Evolutionary conservation across 2,329 filamentous ascomycete species (phyloP), one percentile per base, ranked within the genome.

Genomic region (Graphium sp.): DNA sequence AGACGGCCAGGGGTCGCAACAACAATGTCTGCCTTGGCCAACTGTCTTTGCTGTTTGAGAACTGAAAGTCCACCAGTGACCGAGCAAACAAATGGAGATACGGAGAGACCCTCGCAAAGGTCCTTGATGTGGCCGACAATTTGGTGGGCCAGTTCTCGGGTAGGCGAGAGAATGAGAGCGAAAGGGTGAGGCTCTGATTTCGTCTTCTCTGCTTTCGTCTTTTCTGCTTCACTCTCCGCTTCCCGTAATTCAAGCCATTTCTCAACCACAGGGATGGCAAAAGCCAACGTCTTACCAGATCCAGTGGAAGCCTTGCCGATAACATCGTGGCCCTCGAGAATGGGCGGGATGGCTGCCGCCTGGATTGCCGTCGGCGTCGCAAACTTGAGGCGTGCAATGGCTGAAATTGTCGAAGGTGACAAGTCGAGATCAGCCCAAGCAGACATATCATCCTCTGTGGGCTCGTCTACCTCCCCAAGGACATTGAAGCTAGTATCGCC

Each of bases 291-390:
- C 55, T 98, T 98, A 41, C 89, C 89, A 10, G 89, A 95, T 38
- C 89, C 89, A 0, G 89, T 98, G 8, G 87, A 78, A 2, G 89
- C 89, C 55, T 98, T 98, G 23, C 89, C 89, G 37, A 98, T 79
- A 11, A 95, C 77, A 50, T 98, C 87, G 46, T 81, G 79, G 0
- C 87, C 87, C 5, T 71, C 68, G 13, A 87, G 48, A 25, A 94
- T 80, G 30, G 80, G 67, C 0, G 89, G 85, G 40, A 98, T 92
- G 1, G 81, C 62, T 19, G 71, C 62, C 13, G 62, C 54, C 48
- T 98, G 89, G 33, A 98, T 93, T 1, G 66, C 53, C 1, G 85
- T 94, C 1, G 89, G 89, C 33, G 70, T 74, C 5, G 65, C 47
- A 46, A 95, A 95, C 33, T 76, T 78, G 35, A 95, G 59, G 39